Evolutionary conservation across 257 asterid genomes (phyloP), one percentile per base, ranked within the genome.

Genomic region (Nyctanthes arbortristis): DNA sequence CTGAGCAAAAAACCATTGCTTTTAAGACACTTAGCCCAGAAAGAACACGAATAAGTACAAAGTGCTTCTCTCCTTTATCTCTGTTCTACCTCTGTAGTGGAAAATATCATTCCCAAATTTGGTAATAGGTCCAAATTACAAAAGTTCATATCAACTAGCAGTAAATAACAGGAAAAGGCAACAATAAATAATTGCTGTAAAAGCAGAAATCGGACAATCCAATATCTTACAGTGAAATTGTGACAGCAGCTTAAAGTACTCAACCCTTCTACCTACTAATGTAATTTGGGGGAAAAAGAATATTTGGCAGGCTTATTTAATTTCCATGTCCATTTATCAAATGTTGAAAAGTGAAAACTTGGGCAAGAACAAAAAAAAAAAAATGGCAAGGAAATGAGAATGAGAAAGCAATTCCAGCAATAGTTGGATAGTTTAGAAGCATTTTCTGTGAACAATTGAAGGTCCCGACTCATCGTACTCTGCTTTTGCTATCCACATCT

Each of bases 401-500:
- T 56, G 75, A 55, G 65, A 67, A 52, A 77, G 74, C 80, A 75
- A 43, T 78, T 61, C 28, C 73, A 61, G 70, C 74, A 63, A 71
- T 64, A 55, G 49, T 40, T 61, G 65, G 45, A 67, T 20, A 4
- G 45, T 63, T 73, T 77, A 84, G 86, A 84, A 84, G 82, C 89
- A 84, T 55, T 84, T 84, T 70, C 89, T 81, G 86, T 84, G 89
- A 31, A 84, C 89, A 69, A 84, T 84, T 1, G 89, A 84, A 9
- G 89, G 89, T 1, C 89, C 89, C 5, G 89, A 81, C 67, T 84
- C 89, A 2, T 84, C 89, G 28, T 84, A 84, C 76, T 84, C 89
- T 9, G 84, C 86, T 45, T 84, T 84, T 25, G 89, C 89, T 54
- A 84, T 84, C 89, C 89, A 84, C 89, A 79, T 82, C 87, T 82